Conservation (phyloP, 2,329 filamentous ascomycete species). For the Cytospora piceae region DNA sequence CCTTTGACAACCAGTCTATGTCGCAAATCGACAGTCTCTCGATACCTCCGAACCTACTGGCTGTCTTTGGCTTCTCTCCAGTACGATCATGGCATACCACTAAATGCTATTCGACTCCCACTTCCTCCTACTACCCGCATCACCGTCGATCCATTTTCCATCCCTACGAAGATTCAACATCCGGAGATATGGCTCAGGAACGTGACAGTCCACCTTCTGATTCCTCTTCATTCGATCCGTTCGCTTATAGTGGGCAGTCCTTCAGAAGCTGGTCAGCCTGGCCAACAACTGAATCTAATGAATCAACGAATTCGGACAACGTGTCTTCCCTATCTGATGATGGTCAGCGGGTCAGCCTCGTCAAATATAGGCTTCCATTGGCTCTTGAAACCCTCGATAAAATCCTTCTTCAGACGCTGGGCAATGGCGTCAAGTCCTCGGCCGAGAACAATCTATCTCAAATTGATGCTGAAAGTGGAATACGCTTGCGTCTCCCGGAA, state of each 20-base stretch:
- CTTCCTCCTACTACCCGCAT: background rate
- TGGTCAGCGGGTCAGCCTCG: constrained; percentile 47
- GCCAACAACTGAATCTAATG: background rate
- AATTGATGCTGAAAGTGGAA: constrained; percentile 39
- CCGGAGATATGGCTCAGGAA: background rate
- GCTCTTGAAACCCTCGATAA: constrained; percentile 45
- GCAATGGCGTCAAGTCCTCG: constrained; percentile 48
- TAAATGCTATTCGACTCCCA: background rate
- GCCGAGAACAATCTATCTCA: constrained; percentile 49
- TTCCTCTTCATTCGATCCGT: background rate
- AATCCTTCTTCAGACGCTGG: constrained; percentile 45
- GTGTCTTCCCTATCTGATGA: constrained; percentile 31
- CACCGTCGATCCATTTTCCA: background rate
- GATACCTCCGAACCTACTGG: background rate
- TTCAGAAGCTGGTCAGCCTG: background rate
- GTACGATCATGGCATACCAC: background rate
- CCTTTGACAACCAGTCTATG: background rate
- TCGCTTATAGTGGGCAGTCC: background rate
- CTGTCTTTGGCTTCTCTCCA: background rate
- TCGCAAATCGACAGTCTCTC: background rate
- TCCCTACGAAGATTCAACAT: background rate
- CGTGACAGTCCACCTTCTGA: background rate
- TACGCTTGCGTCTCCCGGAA: constrained; percentile 38
- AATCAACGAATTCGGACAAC: background rate
- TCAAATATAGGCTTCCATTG: constrained; percentile 50